Conservation (phyloP, 2,329 filamentous ascomycete genomes). For the Venturia effusa region DNA sequence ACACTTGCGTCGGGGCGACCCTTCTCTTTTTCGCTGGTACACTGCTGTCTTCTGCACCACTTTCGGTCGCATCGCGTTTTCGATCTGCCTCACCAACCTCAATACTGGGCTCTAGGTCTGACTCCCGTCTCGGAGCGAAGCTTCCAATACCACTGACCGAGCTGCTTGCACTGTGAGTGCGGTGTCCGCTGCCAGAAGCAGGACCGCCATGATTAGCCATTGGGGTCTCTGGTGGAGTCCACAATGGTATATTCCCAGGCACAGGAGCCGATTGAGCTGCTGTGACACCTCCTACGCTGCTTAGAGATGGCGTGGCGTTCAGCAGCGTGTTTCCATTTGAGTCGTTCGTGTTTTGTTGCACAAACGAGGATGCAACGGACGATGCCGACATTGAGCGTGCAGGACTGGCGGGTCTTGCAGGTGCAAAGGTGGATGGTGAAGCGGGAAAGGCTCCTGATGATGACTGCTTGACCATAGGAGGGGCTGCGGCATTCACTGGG, state of each 20-base stretch:
- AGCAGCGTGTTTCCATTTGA: constrained; percentile 46
- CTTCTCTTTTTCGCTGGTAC: constrained; percentile 33
- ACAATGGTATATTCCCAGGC: constrained; percentile 51
- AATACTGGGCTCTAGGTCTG: constrained; percentile 22
- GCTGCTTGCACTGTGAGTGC: constrained; percentile 43
- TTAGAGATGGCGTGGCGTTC: constrained; percentile 68
- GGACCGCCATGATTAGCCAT: neutral
- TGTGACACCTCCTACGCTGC: constrained; percentile 65
- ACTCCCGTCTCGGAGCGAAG: constrained; percentile 13
- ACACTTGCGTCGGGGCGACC: constrained; percentile 34
- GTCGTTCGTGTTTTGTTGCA: constrained; percentile 23
- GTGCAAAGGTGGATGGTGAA: constrained; percentile 45
- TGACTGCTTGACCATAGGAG: constrained; percentile 38
- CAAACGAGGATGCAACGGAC: constrained; percentile 51
- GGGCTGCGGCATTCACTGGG: constrained; percentile 52
- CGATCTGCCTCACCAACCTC: constrained; percentile 16
- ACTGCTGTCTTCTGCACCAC: constrained; percentile 24
- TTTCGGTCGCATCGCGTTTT: constrained; percentile 14
- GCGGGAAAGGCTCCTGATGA: constrained; percentile 34
- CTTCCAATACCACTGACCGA: constrained; percentile 41
- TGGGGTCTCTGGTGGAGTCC: constrained; percentile 86
- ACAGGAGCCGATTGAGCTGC: constrained; percentile 56
- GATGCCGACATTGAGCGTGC: constrained; percentile 78
- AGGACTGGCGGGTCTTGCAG: constrained; percentile 60
- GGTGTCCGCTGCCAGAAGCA: constrained; percentile 23